A percentile compares a stretch with the other conserved stretches of the same genome.
Conservation (phyloP, 352 stramenopile genomes). For the Phytophthora constricta region DNA sequence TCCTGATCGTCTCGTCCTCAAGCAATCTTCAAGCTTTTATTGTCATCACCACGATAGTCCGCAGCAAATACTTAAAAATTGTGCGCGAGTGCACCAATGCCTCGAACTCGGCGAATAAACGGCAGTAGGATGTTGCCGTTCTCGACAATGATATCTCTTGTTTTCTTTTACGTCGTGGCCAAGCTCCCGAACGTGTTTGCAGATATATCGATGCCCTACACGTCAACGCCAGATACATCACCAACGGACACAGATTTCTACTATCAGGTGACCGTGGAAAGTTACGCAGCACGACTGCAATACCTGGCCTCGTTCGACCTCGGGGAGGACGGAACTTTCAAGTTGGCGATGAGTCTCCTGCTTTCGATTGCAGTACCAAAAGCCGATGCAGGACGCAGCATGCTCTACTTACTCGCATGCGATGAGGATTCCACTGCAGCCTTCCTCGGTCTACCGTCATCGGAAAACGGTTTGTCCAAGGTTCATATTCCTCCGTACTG, state of each 20-base stretch:
- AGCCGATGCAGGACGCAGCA: slow-evolving; percentile 40
- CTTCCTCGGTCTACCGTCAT: slow-evolving; percentile 20
- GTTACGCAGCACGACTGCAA: slow-evolving; percentile 26
- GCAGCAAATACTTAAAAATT: background rate
- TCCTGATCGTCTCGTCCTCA: slow-evolving; percentile 5
- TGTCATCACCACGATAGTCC: slow-evolving; percentile 3
- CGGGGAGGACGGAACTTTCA: slow-evolving; percentile 42
- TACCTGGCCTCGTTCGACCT: slow-evolving; percentile 52
- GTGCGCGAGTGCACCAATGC: background rate
- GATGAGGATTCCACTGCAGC: slow-evolving; percentile 25
- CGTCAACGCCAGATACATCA: slow-evolving; percentile 5
- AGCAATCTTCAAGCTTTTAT: slow-evolving; percentile 7
- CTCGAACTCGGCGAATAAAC: background rate
- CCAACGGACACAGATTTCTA: slow-evolving; percentile 28
- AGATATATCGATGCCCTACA: slow-evolving; percentile 24
- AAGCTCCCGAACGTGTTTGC: background rate
- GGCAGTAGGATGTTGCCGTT: background rate
- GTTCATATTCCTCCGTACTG: slow-evolving; percentile 43
- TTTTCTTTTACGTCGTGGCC: background rate
- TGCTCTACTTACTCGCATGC: slow-evolving; percentile 62
- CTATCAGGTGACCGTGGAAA: slow-evolving; percentile 36
- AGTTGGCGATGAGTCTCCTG: slow-evolving; percentile 52
- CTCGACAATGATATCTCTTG: background rate
- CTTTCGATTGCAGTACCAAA: slow-evolving; percentile 34
- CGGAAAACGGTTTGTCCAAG: background rate